Conservation (phyloP, 169 alveolate species). For the Eimeria praecox region DNA sequence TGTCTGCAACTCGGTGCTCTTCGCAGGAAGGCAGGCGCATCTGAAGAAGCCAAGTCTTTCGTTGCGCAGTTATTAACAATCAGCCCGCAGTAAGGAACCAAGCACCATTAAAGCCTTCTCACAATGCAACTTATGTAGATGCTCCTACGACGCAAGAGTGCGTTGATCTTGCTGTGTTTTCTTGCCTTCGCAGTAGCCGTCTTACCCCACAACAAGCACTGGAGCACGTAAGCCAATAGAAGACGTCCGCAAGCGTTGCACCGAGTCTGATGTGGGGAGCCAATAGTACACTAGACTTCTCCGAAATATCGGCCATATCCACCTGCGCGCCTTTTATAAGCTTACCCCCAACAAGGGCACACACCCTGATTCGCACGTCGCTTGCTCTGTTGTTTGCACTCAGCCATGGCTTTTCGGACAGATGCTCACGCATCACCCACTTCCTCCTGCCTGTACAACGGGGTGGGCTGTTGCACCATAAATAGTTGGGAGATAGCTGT, state of each 20-base stretch:
- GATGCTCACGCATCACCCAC: conserved; percentile 33
- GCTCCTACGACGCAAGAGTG: background rate
- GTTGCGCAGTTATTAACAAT: conserved; percentile 56
- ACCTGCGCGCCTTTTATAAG: background rate
- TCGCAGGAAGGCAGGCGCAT: conserved; percentile 60
- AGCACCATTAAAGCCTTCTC: background rate
- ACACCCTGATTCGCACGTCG: background rate
- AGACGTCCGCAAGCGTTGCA: background rate
- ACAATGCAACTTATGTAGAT: background rate
- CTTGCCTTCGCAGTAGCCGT: conserved; percentile 34
- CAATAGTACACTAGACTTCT: no score
- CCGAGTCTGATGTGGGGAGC: no score
- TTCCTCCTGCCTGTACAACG: conserved; percentile 33
- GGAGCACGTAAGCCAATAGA: conserved; percentile 59
- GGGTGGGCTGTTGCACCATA: conserved; percentile 28
- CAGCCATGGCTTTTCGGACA: conserved; percentile 77
- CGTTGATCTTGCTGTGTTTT: conserved; percentile 1
- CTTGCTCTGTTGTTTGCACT: background rate
- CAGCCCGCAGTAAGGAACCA: conserved; percentile 58
- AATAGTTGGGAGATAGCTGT: background rate
- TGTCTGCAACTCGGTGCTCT: background rate
- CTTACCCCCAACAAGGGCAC: background rate
- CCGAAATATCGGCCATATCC: background rate
- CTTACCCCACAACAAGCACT: conserved; percentile 69
- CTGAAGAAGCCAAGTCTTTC: conserved; percentile 71